These are phyloP conservation scores for Sporothrix humicola DNA, from an alignment of 2,329 filamentous ascomycete species.

Conservation along the genomic window DNA sequence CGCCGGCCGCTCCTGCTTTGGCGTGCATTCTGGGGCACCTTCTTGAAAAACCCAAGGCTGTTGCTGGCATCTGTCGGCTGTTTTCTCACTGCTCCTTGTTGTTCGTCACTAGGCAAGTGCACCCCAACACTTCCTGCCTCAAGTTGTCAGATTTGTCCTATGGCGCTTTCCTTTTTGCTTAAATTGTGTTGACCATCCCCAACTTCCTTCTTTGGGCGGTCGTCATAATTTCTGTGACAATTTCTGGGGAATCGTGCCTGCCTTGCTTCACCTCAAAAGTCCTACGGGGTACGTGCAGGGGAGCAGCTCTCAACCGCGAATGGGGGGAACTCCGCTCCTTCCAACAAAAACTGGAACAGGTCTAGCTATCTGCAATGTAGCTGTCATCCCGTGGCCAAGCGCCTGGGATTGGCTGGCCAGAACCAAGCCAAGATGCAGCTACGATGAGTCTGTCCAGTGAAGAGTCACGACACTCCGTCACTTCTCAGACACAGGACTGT, in stretches of 20 bases:
- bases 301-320: conserved; percentile 14
- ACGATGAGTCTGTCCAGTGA: neutral
- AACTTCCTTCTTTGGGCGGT: neutral
- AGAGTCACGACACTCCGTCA: neutral
- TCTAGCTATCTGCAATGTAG: conserved; percentile 16
- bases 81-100: neutral
- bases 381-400: neutral
- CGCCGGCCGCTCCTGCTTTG: neutral
- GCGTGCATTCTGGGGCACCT: conserved; percentile 14
- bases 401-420: conserved; percentile 13
- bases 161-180: neutral
- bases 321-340: neutral
- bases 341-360: conserved; percentile 16
- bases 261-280: neutral
- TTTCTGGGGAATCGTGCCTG: neutral
- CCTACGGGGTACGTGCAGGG: conserved; percentile 18
- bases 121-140: conserved; percentile 2
- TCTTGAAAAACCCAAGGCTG: neutral
- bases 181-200: neutral
- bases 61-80: conserved; percentile 23
- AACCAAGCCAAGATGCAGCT: conserved; percentile 12
- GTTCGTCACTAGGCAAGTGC: neutral
- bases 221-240: neutral
- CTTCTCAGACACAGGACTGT: neutral
- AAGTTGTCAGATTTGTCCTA: neutral